Percentiles rank a stretch among this genome's conserved stretches.
Evolutionary conservation across 345 rosid genomes (phyloP).

Genomic region (Toxicodendron radicans): DNA sequence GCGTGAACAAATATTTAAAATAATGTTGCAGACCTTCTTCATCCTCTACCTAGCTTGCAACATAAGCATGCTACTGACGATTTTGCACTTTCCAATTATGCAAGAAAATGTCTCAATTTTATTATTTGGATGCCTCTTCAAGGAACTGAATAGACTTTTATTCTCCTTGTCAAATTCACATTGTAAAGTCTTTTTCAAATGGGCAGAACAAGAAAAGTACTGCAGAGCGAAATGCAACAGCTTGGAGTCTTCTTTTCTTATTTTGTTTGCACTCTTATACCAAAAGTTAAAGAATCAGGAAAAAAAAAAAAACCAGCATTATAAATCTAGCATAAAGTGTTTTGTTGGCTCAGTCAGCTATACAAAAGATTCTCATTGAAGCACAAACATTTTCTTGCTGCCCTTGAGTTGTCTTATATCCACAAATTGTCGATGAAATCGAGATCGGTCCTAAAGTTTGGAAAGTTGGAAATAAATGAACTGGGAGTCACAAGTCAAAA

Average conservation of each 20-base stretch:
- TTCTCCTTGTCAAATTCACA: not conserved
- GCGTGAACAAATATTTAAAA: not conserved
- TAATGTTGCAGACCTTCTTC: not conserved
- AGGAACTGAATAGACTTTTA: not conserved
- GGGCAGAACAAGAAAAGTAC: not conserved
- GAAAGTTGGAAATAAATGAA: not conserved
- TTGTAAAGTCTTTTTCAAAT: not conserved
- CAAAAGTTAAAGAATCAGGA: too few relatives aligned
- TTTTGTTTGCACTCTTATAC: not conserved
- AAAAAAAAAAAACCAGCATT: too few relatives aligned
- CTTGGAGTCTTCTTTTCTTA: not conserved
- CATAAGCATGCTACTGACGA: conserved; percentile 4
- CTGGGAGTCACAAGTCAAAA: not conserved
- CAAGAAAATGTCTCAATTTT: conserved; percentile 1
- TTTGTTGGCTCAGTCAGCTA: not conserved
- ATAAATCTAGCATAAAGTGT: not conserved
- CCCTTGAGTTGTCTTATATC: not conserved
- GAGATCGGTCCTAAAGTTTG: not conserved
- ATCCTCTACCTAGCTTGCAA: not conserved
- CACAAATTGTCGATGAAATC: not conserved
- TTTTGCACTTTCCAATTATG: not conserved
- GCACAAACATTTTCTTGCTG: conserved; percentile 3
- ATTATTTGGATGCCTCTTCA: not conserved
- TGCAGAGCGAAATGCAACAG: not conserved
- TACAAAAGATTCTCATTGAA: not conserved